phyloP scores from a whole-genome alignment of 352 stramenopile species.

The Phytophthora litchii region DNA sequence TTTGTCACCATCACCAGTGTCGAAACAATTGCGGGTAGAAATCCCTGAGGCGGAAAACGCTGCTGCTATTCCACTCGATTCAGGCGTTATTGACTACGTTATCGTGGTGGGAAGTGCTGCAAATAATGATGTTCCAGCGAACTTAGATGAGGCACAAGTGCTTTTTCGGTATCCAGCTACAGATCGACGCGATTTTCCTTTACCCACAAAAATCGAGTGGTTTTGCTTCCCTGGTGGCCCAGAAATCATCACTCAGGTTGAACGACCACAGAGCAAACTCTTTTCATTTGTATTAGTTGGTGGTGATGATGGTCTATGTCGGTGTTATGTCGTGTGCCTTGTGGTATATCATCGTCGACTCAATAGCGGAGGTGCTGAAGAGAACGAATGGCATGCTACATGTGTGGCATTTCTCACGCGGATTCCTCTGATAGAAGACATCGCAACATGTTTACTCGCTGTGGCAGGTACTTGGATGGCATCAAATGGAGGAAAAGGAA shows the following conservation, averaged over 20 bases:
- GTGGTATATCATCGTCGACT: conserved; percentile 64
- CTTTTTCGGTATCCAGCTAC: conserved; percentile 64
- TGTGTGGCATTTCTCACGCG: conserved; percentile 80
- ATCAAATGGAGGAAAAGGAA: conserved; percentile 9
- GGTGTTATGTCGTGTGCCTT: conserved; percentile 75
- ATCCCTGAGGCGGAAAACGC: conserved; percentile 4
- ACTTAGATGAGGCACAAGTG: conserved; percentile 56
- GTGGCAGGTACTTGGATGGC: conserved; percentile 62
- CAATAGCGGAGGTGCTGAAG: conserved; percentile 12
- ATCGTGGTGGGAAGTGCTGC: conserved; percentile 59
- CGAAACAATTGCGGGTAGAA: conserved; percentile 27
- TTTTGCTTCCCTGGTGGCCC: conserved; percentile 84
- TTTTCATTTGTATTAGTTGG: conserved; percentile 87
- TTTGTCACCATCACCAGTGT: conserved; percentile 42
- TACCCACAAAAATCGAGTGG: conserved; percentile 90
- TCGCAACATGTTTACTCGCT: conserved; percentile 58
- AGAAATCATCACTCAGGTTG: conserved; percentile 55
- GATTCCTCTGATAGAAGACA: conserved; percentile 62
- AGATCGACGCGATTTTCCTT: conserved; percentile 63
- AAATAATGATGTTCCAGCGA: conserved; percentile 1
- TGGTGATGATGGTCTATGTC: conserved; percentile 68
- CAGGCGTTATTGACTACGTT: conserved; percentile 79
- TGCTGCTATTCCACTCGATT: conserved; percentile 47
- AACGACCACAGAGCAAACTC: conserved; percentile 54
- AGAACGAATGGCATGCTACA: conserved; percentile 60